A percentile compares a stretch with the other conserved stretches of the same genome.
Conservation (phyloP, 108 stramenopile genomes). For the Mayamaea pseudoterrestris region DNA sequence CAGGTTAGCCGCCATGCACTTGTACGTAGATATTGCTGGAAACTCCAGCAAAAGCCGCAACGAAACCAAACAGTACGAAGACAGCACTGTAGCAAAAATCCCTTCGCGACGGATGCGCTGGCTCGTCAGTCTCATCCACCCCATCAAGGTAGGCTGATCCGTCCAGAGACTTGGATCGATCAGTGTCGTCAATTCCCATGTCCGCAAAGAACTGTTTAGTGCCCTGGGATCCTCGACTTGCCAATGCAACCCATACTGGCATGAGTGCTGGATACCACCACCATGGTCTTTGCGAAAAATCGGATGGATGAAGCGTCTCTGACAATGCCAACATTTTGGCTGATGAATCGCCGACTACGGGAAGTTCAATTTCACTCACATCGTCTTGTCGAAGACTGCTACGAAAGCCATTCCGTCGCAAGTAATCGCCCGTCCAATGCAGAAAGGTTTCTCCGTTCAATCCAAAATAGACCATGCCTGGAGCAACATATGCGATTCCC, state of each 20-base stretch:
- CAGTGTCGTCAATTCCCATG: constrained; percentile 10
- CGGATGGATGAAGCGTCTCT: background rate
- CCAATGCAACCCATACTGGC: constrained; percentile 26
- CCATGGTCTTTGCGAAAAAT: constrained; percentile 11
- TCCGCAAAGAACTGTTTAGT: constrained; percentile 22
- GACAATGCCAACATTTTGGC: constrained; percentile 6
- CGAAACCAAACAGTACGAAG: constrained; percentile 55
- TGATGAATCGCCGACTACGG: constrained; percentile 50
- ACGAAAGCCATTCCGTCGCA: constrained; percentile 5
- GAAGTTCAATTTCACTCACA: constrained; percentile 30
- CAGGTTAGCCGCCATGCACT: no score
- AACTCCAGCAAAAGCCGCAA: constrained; percentile 51
- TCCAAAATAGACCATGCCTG: constrained; percentile 68
- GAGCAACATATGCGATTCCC: constrained; percentile 57
- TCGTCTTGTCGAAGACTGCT: constrained; percentile 8
- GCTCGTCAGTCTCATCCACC: constrained; percentile 6
- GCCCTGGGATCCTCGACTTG: constrained; percentile 14
- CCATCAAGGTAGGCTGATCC: constrained; percentile 3
- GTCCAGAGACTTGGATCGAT: background rate
- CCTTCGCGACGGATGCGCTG: constrained; percentile 23
- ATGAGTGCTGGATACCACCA: constrained; percentile 27
- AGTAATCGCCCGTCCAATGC: constrained; percentile 3
- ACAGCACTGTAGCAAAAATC: constrained; percentile 49
- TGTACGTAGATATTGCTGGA: constrained; percentile 59
- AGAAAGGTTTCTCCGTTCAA: constrained; percentile 61